Conservation (phyloP, 768 basidiomycete genomes). For the Suillus subalutaceus region DNA sequence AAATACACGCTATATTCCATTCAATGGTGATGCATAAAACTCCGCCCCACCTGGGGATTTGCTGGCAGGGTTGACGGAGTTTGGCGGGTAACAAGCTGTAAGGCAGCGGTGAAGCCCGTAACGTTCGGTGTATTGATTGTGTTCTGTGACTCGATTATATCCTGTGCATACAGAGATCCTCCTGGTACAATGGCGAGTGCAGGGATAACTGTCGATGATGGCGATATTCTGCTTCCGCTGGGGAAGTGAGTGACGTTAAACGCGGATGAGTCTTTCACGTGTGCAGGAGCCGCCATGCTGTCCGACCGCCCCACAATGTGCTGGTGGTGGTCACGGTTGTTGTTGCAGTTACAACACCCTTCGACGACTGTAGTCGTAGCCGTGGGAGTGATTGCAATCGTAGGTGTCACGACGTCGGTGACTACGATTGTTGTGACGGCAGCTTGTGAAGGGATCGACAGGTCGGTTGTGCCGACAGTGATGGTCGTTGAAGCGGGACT, state of each 20-base stretch:
- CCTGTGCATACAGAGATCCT: background rate
- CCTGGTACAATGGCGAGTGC: conserved; percentile 31
- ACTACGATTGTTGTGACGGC: conserved; percentile 2
- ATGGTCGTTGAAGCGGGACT: background rate
- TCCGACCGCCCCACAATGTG: conserved; percentile 20
- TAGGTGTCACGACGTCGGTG: conserved; percentile 17
- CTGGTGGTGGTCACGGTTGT: conserved; percentile 5
- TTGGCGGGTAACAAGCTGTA: conserved; percentile 67
- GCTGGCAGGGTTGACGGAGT: conserved; percentile 68
- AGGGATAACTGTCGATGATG: conserved; percentile 54
- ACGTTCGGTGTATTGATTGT: conserved; percentile 17
- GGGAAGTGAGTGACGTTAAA: conserved; percentile 65
- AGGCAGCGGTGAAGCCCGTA: conserved; percentile 41
- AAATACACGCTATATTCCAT: conserved; percentile 79
- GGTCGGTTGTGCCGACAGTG: background rate
- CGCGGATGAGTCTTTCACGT: conserved; percentile 58
- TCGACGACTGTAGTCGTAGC: conserved; percentile 13
- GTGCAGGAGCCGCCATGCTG: conserved; percentile 54
- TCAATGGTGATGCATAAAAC: conserved; percentile 57
- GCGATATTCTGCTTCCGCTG: conserved; percentile 57
- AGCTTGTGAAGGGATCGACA: background rate
- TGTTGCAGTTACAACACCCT: conserved; percentile 13
- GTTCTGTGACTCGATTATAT: conserved; percentile 18
- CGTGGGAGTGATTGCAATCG: conserved; percentile 6
- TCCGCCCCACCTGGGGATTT: conserved; percentile 72